Evolutionary conservation across 1,284 basidiomycete genomes (phyloP).

Genomic region (Quambalaria eucalypti): DNA sequence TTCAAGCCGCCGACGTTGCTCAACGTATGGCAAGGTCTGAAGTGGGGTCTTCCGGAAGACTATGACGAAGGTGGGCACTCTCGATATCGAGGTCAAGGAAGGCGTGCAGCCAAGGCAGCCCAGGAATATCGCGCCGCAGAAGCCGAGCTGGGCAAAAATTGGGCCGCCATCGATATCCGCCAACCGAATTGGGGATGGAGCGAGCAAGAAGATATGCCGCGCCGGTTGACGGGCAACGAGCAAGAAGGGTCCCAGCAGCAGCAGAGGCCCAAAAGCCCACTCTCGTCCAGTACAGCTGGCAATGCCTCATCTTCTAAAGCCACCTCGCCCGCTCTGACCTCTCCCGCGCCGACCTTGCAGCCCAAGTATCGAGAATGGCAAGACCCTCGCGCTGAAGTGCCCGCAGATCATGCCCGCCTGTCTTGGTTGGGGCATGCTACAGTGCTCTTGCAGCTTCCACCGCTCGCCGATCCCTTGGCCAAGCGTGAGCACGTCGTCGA

Average conservation of each 20-base stretch:
- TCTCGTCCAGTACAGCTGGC: too few species aligned
- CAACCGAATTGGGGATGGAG: slow-evolving; percentile 21
- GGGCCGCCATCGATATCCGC: slow-evolving; percentile 17
- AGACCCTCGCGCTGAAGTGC: neutral
- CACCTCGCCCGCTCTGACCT: too few species aligned
- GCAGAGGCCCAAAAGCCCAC: neutral
- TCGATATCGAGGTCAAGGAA: slow-evolving; percentile 6
- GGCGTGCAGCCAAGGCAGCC: slow-evolving; percentile 11
- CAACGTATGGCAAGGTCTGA: slow-evolving; percentile 18
- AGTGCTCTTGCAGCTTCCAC: slow-evolving; percentile 9
- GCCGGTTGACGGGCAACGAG: neutral
- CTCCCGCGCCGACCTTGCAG: too few species aligned
- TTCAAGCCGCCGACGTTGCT: slow-evolving; percentile 20
- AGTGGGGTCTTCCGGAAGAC: slow-evolving; percentile 32
- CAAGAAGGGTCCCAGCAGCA: neutral
- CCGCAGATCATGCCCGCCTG: slow-evolving; percentile 3
- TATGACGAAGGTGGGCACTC: slow-evolving; percentile 19
- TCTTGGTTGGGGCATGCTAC: slow-evolving; percentile 14
- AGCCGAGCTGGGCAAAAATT: slow-evolving; percentile 11
- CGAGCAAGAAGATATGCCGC: neutral
- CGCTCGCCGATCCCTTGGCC: neutral
- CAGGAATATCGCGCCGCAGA: slow-evolving; percentile 4
- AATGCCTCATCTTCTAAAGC: too few species aligned
- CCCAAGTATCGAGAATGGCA: too few species aligned
- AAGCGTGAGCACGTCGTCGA: neutral